Evolutionary conservation across 2,329 filamentous ascomycete genomes (phyloP).

Genomic region (Cladosporium sp.): DNA sequence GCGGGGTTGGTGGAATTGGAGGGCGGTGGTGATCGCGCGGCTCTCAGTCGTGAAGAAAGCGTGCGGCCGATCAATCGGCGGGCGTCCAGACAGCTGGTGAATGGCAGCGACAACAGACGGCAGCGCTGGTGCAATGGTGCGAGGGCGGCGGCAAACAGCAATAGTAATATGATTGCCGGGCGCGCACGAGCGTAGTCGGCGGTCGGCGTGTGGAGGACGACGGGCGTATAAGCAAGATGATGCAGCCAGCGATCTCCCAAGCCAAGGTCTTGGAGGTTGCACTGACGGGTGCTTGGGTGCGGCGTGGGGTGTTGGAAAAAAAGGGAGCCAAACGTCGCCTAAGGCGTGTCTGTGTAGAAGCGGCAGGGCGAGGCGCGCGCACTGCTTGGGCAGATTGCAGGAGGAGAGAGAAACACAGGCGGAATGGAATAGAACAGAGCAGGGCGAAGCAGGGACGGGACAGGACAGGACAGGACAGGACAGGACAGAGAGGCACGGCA

Average conservation of each 20-base stretch:
- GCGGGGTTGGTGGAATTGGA: not conserved
- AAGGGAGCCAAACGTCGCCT: not conserved
- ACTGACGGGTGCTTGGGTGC: constrained; percentile 2
- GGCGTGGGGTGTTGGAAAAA: not conserved
- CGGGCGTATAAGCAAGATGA: constrained; percentile 6
- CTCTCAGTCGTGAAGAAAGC: not conserved
- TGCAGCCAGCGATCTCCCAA: constrained; percentile 9
- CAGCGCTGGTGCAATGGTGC: not conserved
- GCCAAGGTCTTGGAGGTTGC: constrained; percentile 8
- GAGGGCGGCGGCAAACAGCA: not conserved
- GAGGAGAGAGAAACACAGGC: not conserved
- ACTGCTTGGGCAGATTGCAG: not conserved
- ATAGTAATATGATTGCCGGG: not conserved
- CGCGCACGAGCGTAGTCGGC: constrained; percentile 4
- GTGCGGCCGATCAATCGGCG: not conserved
- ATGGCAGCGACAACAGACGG: not conserved
- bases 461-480: not conserved
- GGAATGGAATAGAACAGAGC: not conserved
- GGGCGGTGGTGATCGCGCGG: too few species aligned
- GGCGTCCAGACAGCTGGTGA: not conserved
- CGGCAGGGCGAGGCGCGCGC: not conserved
- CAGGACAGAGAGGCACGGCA: not conserved
- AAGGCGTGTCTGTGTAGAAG: not conserved
- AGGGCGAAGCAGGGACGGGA: not conserved
- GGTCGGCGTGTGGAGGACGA: not conserved